These are phyloP conservation scores for Pezicula carpinea DNA, from an alignment of 2,329 filamentous ascomycete genomes.

Conservation along the genomic window DNA sequence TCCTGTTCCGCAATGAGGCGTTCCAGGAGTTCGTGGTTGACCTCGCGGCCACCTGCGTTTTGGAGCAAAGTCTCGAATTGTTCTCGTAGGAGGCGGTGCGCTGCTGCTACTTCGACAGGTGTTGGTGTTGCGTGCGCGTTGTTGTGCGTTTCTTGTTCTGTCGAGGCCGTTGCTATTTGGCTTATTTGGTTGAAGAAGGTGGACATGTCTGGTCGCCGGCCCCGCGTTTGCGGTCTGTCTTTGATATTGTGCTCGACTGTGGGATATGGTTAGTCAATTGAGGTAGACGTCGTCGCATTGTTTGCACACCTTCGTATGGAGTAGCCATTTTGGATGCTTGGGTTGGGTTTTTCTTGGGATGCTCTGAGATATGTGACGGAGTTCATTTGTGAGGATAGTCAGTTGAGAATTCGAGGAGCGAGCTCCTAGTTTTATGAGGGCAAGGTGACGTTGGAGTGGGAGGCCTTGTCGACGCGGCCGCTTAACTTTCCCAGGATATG, in stretches of 20 bases:
- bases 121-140: constrained; percentile 56
- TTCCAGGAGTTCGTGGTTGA: constrained; percentile 43
- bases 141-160: constrained; percentile 31
- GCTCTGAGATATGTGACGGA: too few relatives aligned
- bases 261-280: constrained; percentile 7
- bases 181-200: constrained; percentile 54
- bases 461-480: too few relatives aligned
- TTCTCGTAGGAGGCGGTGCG: constrained; percentile 58
- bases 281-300: constrained; percentile 3
- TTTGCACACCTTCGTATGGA: constrained; percentile 49
- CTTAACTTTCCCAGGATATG: too few relatives aligned
- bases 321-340: constrained; percentile 41
- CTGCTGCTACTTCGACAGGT: constrained; percentile 51
- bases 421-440: too few relatives aligned
- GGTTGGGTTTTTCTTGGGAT: not conserved
- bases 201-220: constrained; percentile 57
- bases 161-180: constrained; percentile 25
- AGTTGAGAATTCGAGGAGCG: too few relatives aligned
- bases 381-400: too few relatives aligned
- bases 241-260: constrained; percentile 63
- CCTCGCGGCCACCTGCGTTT: constrained; percentile 33
- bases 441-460: too few relatives aligned
- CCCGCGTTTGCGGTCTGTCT: constrained; percentile 33
- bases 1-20: constrained; percentile 44
- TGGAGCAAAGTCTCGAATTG: constrained; percentile 45